A percentile compares a stretch with the other conserved stretches of the same genome.
These are phyloP conservation scores for Taxillus chinensis DNA, from an alignment of 164 flowering plant genomes.

Conservation along the genomic window DNA sequence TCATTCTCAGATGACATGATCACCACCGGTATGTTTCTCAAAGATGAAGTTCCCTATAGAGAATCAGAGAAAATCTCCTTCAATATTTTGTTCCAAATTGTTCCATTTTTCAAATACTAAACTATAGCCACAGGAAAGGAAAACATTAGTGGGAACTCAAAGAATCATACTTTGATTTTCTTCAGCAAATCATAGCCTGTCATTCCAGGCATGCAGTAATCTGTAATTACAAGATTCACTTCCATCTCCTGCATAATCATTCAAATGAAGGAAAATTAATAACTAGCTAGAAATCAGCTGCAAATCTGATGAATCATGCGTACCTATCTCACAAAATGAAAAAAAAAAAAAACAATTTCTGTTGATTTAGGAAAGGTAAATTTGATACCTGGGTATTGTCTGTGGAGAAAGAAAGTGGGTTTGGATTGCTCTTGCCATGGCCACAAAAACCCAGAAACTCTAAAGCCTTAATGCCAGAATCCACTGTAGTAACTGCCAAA, in stretches of 20 bases:
- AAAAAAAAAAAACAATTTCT: background rate
- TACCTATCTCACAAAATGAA: no score
- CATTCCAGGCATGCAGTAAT: slow-evolving; percentile 74
- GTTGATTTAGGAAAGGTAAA: background rate
- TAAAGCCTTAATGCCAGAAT: slow-evolving; percentile 53
- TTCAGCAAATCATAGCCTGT: slow-evolving; percentile 70
- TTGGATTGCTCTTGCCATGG: slow-evolving; percentile 21
- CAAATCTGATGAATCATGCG: no score
- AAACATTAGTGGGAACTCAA: background rate
- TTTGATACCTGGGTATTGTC: slow-evolving; percentile 25
- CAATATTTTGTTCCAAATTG: background rate
- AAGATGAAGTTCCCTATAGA: slow-evolving; percentile 67
- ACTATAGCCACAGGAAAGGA: slow-evolving; percentile 4
- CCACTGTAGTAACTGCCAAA: slow-evolving; percentile 48
- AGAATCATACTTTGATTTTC: slow-evolving; percentile 43
- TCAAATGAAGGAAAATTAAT: background rate
- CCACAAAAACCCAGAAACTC: slow-evolving; percentile 46
- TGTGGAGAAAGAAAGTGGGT: slow-evolving; percentile 28
- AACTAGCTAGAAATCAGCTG: no score
- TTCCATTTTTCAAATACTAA: background rate
- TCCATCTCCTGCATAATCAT: slow-evolving; percentile 33
- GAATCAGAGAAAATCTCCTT: slow-evolving; percentile 3
- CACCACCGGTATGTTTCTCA: slow-evolving; percentile 83
- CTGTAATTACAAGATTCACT: slow-evolving; percentile 60
- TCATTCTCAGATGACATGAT: slow-evolving; percentile 96